A percentile compares a stretch with the other conserved stretches of the same genome.
These are phyloP conservation scores for Teratosphaeria destructans DNA, from an alignment of 2,329 filamentous ascomycete species.

Conservation along the genomic window DNA sequence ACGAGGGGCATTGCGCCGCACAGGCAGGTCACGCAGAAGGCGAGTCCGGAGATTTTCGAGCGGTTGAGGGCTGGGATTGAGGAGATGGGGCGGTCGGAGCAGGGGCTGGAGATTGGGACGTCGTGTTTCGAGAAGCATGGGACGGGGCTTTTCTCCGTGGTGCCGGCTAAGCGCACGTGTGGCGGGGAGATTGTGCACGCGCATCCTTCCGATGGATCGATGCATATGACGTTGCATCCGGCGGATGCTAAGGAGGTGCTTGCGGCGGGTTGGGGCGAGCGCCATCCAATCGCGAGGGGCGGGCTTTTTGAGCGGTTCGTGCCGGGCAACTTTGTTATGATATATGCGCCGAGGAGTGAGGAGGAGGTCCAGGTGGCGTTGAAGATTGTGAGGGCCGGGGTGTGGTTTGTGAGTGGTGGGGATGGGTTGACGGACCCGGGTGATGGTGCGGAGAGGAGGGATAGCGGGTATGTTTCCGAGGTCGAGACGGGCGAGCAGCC, in stretches of 20 bases:
- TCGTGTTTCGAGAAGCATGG: constrained; percentile 69
- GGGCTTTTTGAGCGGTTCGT: constrained; percentile 58
- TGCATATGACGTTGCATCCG: constrained; percentile 74
- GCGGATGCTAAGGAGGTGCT: constrained; percentile 64
- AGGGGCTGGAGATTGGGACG: constrained; percentile 40
- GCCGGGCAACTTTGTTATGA: constrained; percentile 65
- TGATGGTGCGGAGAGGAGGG: constrained; percentile 2
- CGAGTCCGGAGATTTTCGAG: constrained; percentile 42
- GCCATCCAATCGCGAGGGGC: constrained; percentile 55
- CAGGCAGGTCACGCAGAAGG: constrained; percentile 61
- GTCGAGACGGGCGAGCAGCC: not conserved
- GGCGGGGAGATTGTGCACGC: constrained; percentile 76
- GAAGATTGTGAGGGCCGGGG: constrained; percentile 61
- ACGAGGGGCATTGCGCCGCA: constrained; percentile 74
- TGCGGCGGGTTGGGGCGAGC: constrained; percentile 68
- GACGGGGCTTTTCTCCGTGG: constrained; percentile 59
- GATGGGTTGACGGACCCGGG: constrained; percentile 7
- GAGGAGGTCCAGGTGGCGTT: constrained; percentile 58
- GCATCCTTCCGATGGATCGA: constrained; percentile 62
- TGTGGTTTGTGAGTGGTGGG: constrained; percentile 49
- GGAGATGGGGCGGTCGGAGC: constrained; percentile 42
- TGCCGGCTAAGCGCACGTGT: constrained; percentile 58
- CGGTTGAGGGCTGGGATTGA: constrained; percentile 7
- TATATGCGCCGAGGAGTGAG: constrained; percentile 66
- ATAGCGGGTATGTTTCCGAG: constrained; percentile 6